These are phyloP conservation scores for Eucalyptus leucophloia DNA, from an alignment of 345 rosid species.

Conservation along the genomic window DNA sequence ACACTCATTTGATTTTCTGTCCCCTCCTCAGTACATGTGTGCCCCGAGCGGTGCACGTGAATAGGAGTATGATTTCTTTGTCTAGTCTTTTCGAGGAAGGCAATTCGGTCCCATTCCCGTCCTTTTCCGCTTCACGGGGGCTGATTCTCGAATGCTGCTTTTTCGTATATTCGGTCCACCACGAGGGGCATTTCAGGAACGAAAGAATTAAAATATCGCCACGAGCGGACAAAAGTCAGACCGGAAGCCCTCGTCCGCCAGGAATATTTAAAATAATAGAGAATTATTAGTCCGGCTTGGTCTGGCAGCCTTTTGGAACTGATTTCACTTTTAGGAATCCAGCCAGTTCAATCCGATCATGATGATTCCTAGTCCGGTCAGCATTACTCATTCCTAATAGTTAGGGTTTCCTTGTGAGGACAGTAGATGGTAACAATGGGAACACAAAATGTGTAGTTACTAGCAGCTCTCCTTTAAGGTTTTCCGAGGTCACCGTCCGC, in stretches of 20 bases:
- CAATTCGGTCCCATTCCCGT: neutral
- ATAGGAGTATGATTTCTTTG: slow-evolving; percentile 4
- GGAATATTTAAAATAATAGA: neutral
- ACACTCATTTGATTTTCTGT: neutral
- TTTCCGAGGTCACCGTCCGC: neutral
- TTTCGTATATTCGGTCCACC: neutral
- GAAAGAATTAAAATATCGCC: neutral
- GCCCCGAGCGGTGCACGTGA: slow-evolving; percentile 6
- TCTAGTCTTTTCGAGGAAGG: slow-evolving; percentile 23
- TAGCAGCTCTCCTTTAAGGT: neutral
- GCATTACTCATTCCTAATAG: too few species aligned
- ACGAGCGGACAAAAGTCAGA: neutral
- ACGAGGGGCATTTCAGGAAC: neutral
- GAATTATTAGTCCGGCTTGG: neutral
- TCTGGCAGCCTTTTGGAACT: neutral
- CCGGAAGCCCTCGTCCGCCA: neutral
- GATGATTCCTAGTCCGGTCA: too few species aligned
- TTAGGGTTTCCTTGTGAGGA: neutral
- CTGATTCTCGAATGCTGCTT: neutral
- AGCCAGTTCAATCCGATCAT: too few species aligned
- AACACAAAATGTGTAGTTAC: neutral
- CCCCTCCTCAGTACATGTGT: neutral
- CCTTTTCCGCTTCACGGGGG: neutral
- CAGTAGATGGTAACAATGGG: neutral
- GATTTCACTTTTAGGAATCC: too few species aligned